Conservation (phyloP, 2,329 filamentous ascomycete species). For the Cladosporium sp. region DNA sequence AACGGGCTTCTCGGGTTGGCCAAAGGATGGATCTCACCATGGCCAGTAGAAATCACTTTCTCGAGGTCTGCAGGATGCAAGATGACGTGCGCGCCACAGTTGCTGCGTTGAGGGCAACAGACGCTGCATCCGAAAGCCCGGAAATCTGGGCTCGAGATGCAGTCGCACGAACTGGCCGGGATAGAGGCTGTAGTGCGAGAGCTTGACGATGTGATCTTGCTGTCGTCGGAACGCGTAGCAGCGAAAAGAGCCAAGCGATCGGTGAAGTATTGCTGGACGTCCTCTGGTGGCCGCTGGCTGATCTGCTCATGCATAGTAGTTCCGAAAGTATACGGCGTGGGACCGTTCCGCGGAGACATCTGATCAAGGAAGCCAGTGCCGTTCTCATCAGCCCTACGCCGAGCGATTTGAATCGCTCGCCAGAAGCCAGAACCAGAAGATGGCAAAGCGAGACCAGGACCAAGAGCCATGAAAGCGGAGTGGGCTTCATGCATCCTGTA, state of each 20-base stretch:
- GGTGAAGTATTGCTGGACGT: constrained; percentile 74
- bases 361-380: background rate
- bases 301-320: background rate
- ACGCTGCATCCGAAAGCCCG: background rate
- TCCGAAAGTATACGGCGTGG: background rate
- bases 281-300: constrained; percentile 51
- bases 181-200: background rate
- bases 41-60: background rate
- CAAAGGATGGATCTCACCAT: constrained; percentile 5
- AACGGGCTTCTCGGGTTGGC: background rate
- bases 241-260: constrained; percentile 67
- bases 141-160: background rate
- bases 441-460: background rate
- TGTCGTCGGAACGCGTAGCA: background rate
- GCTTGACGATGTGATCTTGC: background rate
- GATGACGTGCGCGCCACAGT: background rate
- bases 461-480: background rate
- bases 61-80: constrained; percentile 12
- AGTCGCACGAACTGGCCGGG: background rate
- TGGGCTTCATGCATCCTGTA: constrained; percentile 1
- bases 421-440: background rate
- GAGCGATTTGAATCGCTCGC: background rate
- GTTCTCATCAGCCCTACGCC: too few species aligned
- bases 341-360: background rate
- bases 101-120: background rate